Evolutionary conservation across 83 land plant species (phyloP).

Genomic region (Larix sibirica): DNA sequence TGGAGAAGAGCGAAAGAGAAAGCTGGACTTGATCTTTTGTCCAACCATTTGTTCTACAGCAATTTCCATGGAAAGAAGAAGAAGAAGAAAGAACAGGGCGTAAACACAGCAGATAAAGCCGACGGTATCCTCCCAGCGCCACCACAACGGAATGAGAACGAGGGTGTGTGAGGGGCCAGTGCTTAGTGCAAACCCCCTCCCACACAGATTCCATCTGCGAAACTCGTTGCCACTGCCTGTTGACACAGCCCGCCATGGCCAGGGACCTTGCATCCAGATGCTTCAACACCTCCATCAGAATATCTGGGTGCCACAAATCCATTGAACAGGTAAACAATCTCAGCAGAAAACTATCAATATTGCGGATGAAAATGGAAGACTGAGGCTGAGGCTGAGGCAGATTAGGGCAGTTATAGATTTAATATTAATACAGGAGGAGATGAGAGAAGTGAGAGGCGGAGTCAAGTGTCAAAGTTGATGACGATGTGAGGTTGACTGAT

Average conservation of each 20-base stretch:
- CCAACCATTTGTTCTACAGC: slow-evolving; percentile 6
- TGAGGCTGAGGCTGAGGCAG: too few relatives aligned
- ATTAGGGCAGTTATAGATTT: too few relatives aligned
- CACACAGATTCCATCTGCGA: slow-evolving; percentile 55
- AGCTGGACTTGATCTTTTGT: slow-evolving; percentile 30
- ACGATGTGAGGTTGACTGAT: too few relatives aligned
- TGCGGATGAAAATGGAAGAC: too few relatives aligned
- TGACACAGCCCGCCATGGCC: slow-evolving; percentile 61
- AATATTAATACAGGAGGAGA: too few relatives aligned
- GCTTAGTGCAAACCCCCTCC: slow-evolving; percentile 63
- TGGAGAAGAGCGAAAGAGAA: slow-evolving; percentile 68
- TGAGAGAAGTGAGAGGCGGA: too few relatives aligned
- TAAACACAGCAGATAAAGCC: slow-evolving; percentile 59
- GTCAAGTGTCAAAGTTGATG: too few relatives aligned
- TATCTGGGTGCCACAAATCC: slow-evolving; percentile 32
- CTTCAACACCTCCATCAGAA: slow-evolving; percentile 52
- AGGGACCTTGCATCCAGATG: slow-evolving; percentile 64
- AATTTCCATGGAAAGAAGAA: not conserved
- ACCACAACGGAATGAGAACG: slow-evolving; percentile 31
- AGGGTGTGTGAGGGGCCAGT: slow-evolving; percentile 27
- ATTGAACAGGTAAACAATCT: not conserved
- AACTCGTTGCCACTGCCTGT: slow-evolving; percentile 51
- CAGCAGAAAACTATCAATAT: too few relatives aligned
- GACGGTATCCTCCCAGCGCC: slow-evolving; percentile 65
- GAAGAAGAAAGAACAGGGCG: slow-evolving; percentile 49